Evolutionary conservation across 176 grass and related monocot species (phyloP).

Genomic region (Lolium rigidum): DNA sequence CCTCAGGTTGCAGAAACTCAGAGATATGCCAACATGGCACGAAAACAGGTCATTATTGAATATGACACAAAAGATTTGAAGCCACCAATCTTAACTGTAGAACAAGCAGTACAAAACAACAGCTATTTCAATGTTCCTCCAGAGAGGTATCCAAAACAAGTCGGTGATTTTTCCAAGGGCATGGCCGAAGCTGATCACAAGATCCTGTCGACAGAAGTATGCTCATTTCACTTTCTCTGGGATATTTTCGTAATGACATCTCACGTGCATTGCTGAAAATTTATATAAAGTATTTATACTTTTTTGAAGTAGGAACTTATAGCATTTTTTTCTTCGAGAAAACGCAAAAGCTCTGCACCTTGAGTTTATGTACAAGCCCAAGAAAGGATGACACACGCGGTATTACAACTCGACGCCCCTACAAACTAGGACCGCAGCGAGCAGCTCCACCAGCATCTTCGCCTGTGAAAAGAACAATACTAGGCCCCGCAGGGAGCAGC

Average conservation of each 20-base stretch:
- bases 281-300: neutral
- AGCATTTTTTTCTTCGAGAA: neutral
- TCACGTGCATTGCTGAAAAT: neutral
- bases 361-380: too few relatives aligned
- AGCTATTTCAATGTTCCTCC: slow-evolving; percentile 62
- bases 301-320: neutral
- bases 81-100: slow-evolving; percentile 63
- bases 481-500: neutral
- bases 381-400: too few relatives aligned
- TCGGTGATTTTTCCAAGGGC: slow-evolving; percentile 69
- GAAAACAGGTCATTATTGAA: slow-evolving; percentile 63
- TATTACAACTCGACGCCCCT: too few relatives aligned
- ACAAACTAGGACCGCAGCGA: too few relatives aligned
- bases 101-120: slow-evolving; percentile 65
- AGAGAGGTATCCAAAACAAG: slow-evolving; percentile 49
- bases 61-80: slow-evolving; percentile 63
- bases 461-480: neutral
- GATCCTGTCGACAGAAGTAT: slow-evolving; percentile 67
- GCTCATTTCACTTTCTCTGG: neutral
- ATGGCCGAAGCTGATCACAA: slow-evolving; percentile 81
- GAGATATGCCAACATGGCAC: slow-evolving; percentile 72
- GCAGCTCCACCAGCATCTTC: too few relatives aligned
- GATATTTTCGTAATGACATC: neutral
- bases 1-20: slow-evolving; percentile 84
- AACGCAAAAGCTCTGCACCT: too few relatives aligned